These are phyloP conservation scores for Fagus crenata DNA, from an alignment of 306 rosid genomes.

Conservation along the genomic window DNA sequence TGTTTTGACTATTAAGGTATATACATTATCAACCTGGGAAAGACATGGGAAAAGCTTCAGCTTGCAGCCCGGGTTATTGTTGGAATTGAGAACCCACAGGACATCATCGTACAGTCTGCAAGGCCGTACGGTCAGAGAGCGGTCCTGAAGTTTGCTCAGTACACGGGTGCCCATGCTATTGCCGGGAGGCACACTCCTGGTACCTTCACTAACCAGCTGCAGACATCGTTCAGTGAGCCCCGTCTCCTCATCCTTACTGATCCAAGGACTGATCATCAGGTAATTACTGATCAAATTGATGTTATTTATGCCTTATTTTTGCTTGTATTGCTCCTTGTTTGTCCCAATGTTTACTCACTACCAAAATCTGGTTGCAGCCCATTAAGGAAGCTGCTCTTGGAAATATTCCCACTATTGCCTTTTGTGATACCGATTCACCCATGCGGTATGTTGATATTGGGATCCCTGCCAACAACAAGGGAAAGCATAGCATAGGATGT, in stretches of 20 bases:
- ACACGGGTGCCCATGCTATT: conserved; percentile 79
- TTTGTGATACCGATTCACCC: conserved; percentile 88
- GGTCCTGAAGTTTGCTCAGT: conserved; percentile 75
- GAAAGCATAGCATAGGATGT: conserved; percentile 89
- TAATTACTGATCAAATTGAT: conserved; percentile 9
- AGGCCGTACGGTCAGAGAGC: conserved; percentile 90
- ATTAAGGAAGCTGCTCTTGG: conserved; percentile 93
- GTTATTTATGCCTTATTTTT: not conserved
- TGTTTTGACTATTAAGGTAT: conserved; percentile 47
- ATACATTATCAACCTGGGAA: conserved; percentile 77
- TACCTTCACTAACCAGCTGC: conserved; percentile 86
- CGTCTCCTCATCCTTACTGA: conserved; percentile 89
- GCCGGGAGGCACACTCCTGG: conserved; percentile 93
- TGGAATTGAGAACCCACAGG: conserved; percentile 80
- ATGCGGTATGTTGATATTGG: conserved; percentile 90
- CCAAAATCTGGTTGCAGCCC: conserved; percentile 52
- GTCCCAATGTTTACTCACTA: not conserved
- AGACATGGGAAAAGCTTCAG: conserved; percentile 79
- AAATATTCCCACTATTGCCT: conserved; percentile 87
- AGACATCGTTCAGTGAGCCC: conserved; percentile 82
- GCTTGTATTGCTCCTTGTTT: not conserved
- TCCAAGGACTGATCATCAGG: conserved; percentile 96
- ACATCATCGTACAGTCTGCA: conserved; percentile 73
- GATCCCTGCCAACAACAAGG: conserved; percentile 95
- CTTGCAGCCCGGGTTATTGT: conserved; percentile 87